A percentile compares a stretch with the other conserved stretches of the same genome.
Conservation (phyloP, 306 rosid species). For the Cotoneaster glaucophyllus region DNA sequence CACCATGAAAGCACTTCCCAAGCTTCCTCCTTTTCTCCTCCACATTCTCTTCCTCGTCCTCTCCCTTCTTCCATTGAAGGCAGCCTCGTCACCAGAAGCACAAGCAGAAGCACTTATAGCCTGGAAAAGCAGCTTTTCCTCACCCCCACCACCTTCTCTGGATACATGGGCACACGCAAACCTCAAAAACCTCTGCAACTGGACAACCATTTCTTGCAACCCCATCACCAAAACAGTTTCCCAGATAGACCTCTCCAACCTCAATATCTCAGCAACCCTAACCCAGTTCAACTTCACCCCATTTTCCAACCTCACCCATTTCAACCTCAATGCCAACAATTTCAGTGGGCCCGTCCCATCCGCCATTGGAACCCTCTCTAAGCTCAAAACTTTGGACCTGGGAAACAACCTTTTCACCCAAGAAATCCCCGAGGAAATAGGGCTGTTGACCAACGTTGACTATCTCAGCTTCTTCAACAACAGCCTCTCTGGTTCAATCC, state of each 20-base stretch:
- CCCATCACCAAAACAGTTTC: constrained; percentile 25
- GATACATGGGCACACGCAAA: constrained; percentile 52
- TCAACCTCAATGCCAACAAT: constrained; percentile 45
- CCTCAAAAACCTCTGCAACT: constrained; percentile 46
- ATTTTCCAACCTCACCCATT: constrained; percentile 39
- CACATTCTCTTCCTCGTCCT: constrained; percentile 25
- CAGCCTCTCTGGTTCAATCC: constrained; percentile 38
- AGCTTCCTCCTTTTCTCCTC: background rate
- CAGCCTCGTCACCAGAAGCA: constrained; percentile 36
- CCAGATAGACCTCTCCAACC: constrained; percentile 35
- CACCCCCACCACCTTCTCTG: constrained; percentile 24
- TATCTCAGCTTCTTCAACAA: constrained; percentile 39
- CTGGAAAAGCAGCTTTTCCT: constrained; percentile 51
- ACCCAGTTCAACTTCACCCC: constrained; percentile 37
- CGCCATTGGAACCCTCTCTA: constrained; percentile 46
- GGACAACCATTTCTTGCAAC: constrained; percentile 49
- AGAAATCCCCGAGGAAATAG: constrained; percentile 40
- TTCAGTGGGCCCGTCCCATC: constrained; percentile 57
- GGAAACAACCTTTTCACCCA: constrained; percentile 31
- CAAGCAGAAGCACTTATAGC: constrained; percentile 60
- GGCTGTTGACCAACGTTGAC: constrained; percentile 41
- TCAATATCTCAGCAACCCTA: constrained; percentile 40
- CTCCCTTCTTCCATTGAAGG: constrained; percentile 29
- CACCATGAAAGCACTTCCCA: constrained; percentile 9
- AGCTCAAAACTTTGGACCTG: constrained; percentile 51